These are phyloP conservation scores for Petasospora rhodanensis DNA, from an alignment of 1,139 yeast genomes.

Conservation along the genomic window DNA sequence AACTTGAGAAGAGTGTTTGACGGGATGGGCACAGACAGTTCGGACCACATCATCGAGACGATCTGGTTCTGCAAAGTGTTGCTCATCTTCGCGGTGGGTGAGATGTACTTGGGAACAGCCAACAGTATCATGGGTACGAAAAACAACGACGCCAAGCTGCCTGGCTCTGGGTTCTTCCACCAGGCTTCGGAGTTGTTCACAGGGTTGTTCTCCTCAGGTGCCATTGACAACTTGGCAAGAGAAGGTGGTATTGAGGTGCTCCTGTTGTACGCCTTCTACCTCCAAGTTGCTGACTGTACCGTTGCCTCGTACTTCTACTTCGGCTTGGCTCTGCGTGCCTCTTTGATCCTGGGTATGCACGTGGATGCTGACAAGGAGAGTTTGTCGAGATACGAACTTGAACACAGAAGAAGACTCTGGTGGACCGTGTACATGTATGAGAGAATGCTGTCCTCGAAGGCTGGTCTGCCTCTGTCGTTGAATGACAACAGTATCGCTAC, in stretches of 20 bases:
- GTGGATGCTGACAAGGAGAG: slow-evolving; percentile 72
- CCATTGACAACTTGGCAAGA: slow-evolving; percentile 68
- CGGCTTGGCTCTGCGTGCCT: slow-evolving; percentile 73
- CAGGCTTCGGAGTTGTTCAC: slow-evolving; percentile 74
- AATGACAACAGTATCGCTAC: slow-evolving; percentile 78
- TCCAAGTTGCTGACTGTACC: slow-evolving; percentile 83
- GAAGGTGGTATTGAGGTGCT: slow-evolving; percentile 83
- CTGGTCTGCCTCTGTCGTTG: slow-evolving; percentile 75
- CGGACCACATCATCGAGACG: slow-evolving; percentile 62
- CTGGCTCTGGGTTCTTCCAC: slow-evolving; percentile 73
- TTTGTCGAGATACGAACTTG: slow-evolving; percentile 61
- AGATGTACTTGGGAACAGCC: slow-evolving; percentile 77
- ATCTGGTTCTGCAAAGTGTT: slow-evolving; percentile 79
- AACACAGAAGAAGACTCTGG: slow-evolving; percentile 80
- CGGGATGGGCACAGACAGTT: slow-evolving; percentile 29
- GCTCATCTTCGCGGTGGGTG: slow-evolving; percentile 77
- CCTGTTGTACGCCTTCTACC: slow-evolving; percentile 70
- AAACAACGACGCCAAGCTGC: slow-evolving; percentile 40
- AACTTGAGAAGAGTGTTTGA: slow-evolving; percentile 58
- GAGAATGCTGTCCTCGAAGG: slow-evolving; percentile 79
- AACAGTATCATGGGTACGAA: slow-evolving; percentile 41
- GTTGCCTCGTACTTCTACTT: slow-evolving; percentile 78
- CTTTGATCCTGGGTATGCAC: slow-evolving; percentile 76
- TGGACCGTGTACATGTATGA: slow-evolving; percentile 93
- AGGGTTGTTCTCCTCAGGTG: slow-evolving; percentile 73